Percentiles rank a stretch among this genome's conserved stretches.
Conservation (phyloP, 495 filamentous ascomycete species). For the Lepidopterella palustris region DNA sequence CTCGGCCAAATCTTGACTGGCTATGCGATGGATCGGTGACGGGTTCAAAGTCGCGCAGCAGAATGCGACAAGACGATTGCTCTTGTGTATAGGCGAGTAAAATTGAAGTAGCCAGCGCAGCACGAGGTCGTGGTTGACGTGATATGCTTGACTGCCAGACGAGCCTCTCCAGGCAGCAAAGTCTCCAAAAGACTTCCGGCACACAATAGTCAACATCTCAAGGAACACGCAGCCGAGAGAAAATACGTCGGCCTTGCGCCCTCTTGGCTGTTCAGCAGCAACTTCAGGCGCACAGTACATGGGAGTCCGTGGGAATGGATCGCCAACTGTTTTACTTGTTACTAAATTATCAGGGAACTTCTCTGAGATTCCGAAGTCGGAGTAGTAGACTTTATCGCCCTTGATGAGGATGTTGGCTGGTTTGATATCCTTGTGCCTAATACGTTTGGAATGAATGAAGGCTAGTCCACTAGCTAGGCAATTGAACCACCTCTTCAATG, state of each 20-base stretch:
- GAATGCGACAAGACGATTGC: not conserved
- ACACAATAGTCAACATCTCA: not conserved
- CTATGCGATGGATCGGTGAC: not conserved
- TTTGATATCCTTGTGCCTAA: not conserved
- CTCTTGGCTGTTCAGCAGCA: not conserved
- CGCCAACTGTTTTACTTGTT: not conserved
- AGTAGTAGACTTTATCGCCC: not conserved
- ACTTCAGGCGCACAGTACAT: constrained; percentile 6
- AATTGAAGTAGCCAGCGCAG: not conserved
- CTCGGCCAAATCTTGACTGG: not conserved
- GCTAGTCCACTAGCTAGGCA: not conserved
- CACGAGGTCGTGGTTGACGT: not conserved
- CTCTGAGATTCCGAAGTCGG: not conserved
- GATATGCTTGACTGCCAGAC: not conserved
- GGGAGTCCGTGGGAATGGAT: not conserved
- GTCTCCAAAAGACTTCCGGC: not conserved
- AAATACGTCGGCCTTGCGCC: not conserved
- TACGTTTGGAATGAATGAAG: not conserved
- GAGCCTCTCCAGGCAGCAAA: not conserved
- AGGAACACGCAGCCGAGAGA: constrained; percentile 2
- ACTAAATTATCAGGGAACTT: not conserved
- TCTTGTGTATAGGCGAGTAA: not conserved
- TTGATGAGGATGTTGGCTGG: not conserved
- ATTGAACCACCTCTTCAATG: not conserved
- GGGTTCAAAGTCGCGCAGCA: not conserved